These are phyloP conservation scores for Gremmenia infestans DNA, from an alignment of 2,329 filamentous ascomycete species.

Conservation along the genomic window DNA sequence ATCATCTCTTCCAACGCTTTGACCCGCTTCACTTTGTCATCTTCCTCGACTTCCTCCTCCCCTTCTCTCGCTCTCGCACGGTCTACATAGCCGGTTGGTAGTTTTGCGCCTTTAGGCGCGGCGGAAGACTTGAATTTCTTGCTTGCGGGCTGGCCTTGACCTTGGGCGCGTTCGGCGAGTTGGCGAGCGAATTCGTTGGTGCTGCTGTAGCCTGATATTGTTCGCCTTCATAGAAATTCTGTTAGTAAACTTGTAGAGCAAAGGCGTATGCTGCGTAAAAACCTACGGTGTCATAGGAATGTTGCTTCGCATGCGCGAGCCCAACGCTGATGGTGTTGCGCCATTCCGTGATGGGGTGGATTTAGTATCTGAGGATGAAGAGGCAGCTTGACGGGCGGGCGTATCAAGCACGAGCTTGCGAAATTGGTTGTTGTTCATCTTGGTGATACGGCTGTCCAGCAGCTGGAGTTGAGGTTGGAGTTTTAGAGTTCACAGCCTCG, in stretches of 20 bases:
- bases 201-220: conserved; percentile 15
- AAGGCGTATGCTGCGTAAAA: background rate
- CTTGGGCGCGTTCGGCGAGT: conserved; percentile 56
- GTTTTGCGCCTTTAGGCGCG: conserved; percentile 75
- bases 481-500: background rate
- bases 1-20: conserved; percentile 75
- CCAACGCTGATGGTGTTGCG: conserved; percentile 53
- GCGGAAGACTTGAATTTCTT: conserved; percentile 73
- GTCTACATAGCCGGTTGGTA: conserved; percentile 79
- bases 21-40: conserved; percentile 58
- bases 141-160: conserved; percentile 37
- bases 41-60: conserved; percentile 46
- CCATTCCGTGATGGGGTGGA: conserved; percentile 37
- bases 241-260: conserved; percentile 1
- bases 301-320: conserved; percentile 71
- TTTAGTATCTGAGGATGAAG: conserved; percentile 11
- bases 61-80: conserved; percentile 62
- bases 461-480: background rate
- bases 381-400: conserved; percentile 33
- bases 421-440: conserved; percentile 96
- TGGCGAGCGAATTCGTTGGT: conserved; percentile 73
- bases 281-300: conserved; percentile 89
- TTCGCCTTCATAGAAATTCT: conserved; percentile 13
- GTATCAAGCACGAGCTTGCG: conserved; percentile 67
- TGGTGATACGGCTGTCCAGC: background rate